These are phyloP conservation scores for Barnettozyma sp. DNA, from an alignment of 805 yeast species.

Conservation along the genomic window DNA sequence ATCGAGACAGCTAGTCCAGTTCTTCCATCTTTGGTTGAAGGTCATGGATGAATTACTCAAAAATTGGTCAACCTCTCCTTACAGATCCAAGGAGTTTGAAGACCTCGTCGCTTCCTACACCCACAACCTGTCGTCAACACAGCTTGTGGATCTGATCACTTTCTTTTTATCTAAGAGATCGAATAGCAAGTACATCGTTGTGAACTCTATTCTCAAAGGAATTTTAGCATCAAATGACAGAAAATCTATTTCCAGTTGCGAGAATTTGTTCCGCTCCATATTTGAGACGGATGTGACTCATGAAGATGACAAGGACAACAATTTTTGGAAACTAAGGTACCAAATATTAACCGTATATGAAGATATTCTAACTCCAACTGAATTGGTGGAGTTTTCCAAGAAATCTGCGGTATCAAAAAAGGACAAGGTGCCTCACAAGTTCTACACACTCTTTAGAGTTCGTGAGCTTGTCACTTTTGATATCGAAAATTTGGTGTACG, in stretches of 20 bases:
- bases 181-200: slow-evolving; percentile 16
- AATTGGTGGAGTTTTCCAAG: slow-evolving; percentile 10
- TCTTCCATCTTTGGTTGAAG: slow-evolving; percentile 40
- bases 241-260: slow-evolving; percentile 21
- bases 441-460: slow-evolving; percentile 40
- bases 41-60: slow-evolving; percentile 12
- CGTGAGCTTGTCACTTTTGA: slow-evolving; percentile 37
- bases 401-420: slow-evolving; percentile 2
- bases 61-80: no score
- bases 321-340: slow-evolving; percentile 41
- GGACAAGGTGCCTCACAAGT: slow-evolving; percentile 13
- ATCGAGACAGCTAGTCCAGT: slow-evolving; percentile 51
- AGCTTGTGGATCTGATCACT: slow-evolving; percentile 29
- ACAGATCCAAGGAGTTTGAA: slow-evolving; percentile 26
- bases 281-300: slow-evolving; percentile 15
- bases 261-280: slow-evolving; percentile 20
- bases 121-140: slow-evolving; percentile 40
- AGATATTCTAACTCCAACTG: slow-evolving; percentile 26
- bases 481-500: slow-evolving; percentile 11
- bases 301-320: slow-evolving; percentile 8
- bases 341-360: slow-evolving; percentile 44
- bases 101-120: slow-evolving; percentile 35
- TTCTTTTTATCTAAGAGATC: slow-evolving; percentile 15
- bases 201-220: slow-evolving; percentile 35
- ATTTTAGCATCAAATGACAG: slow-evolving; percentile 30